phyloP scores from a whole-genome alignment of 1,284 basidiomycete genomes.

The Irpex rosettiformis region DNA sequence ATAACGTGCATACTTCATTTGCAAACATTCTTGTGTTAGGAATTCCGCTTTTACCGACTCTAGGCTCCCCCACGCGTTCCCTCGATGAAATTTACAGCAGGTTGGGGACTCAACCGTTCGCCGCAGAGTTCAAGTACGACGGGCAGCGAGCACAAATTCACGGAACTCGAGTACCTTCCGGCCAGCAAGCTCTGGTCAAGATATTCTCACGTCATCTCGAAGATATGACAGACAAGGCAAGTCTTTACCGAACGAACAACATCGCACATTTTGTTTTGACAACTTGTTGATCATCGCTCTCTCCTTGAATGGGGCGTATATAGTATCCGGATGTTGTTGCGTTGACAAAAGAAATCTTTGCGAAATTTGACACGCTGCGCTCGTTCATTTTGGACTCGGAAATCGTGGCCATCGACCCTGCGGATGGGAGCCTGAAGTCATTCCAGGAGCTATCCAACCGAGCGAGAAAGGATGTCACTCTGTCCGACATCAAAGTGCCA shows the following conservation, averaged over 20 bases:
- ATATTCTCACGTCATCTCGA: conserved; percentile 90
- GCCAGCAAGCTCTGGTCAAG: conserved; percentile 50
- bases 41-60: conserved; percentile 64
- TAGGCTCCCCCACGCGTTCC: conserved; percentile 85
- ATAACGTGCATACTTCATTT: conserved; percentile 16
- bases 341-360: conserved; percentile 49
- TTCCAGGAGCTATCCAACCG: conserved; percentile 88
- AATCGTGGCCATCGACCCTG: conserved; percentile 77
- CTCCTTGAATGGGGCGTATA: conserved; percentile 19
- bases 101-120: conserved; percentile 72
- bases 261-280: conserved; percentile 10
- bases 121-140: conserved; percentile 91
- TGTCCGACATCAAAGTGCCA: conserved; percentile 76
- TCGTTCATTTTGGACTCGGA: conserved; percentile 89
- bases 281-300: conserved; percentile 11
- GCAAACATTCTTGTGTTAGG: too few relatives aligned
- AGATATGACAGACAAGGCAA: conserved; percentile 86
- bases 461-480: conserved; percentile 81
- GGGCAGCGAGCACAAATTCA: conserved; percentile 90
- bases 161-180: conserved; percentile 43
- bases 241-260: conserved; percentile 14
- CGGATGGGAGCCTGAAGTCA: conserved; percentile 64
- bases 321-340: conserved; percentile 87
- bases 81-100: conserved; percentile 80
- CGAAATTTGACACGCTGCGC: conserved; percentile 38